phyloP scores from a whole-genome alignment of 2,329 filamentous ascomycete genomes.

The Scedosporium apiospermum region DNA sequence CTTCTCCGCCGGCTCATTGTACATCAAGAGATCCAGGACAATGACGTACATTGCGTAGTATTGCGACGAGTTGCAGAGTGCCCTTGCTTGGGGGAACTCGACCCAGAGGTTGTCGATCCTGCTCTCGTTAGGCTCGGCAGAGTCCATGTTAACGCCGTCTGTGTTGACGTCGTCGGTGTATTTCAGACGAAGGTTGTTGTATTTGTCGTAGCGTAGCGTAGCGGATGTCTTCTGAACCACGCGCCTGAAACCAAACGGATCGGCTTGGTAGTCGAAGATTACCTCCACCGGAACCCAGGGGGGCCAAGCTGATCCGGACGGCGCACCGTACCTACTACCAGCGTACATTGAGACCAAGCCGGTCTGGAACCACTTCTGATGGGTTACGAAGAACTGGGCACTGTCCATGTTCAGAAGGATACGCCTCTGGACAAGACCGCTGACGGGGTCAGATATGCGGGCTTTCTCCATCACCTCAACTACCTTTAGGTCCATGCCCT shows the following conservation, averaged over 20 bases:
- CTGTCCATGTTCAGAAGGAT: conserved; percentile 96
- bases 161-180: conserved; percentile 88
- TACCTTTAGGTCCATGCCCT: conserved; percentile 96
- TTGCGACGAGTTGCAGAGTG: conserved; percentile 93
- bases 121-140: conserved; percentile 42
- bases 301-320: conserved; percentile 80
- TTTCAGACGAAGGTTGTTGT: conserved; percentile 92
- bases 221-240: conserved; percentile 96
- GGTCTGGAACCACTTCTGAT: conserved; percentile 79
- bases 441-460: conserved; percentile 83
- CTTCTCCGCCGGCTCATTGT: conserved; percentile 93
- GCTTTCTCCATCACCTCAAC: conserved; percentile 97
- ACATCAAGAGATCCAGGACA: conserved; percentile 88
- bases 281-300: conserved; percentile 98
- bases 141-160: conserved; percentile 35
- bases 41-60: conserved; percentile 99
- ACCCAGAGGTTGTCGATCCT: conserved; percentile 97
- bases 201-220: conserved; percentile 91
- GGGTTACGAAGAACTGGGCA: conserved; percentile 95
- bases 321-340: conserved; percentile 83
- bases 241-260: conserved; percentile 95
- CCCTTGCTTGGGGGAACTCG: conserved; percentile 86
- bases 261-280: conserved; percentile 91
- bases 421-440: conserved; percentile 86
- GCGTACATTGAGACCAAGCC: conserved; percentile 88